Conservation (phyloP, 371 early-diverging fungal genomes). For the Funneliformis caledonium region DNA sequence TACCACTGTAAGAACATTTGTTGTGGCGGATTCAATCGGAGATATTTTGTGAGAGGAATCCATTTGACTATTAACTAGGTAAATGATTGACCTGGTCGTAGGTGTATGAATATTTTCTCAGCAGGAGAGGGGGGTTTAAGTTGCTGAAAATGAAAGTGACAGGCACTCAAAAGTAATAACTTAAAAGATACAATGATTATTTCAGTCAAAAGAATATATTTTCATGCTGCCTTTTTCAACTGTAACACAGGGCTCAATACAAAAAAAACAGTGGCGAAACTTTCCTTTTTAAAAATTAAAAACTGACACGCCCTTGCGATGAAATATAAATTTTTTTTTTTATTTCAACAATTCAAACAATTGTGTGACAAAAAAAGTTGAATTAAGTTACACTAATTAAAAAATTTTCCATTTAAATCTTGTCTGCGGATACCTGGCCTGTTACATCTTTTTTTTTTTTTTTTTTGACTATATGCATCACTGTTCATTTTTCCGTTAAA, state of each 20-base stretch:
- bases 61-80: background rate
- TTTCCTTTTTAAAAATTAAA: constrained; percentile 2
- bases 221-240: no score
- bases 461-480: background rate
- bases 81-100: constrained; percentile 1
- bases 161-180: no score
- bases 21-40: constrained; percentile 36
- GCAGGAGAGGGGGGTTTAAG: background rate
- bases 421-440: no score
- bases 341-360: no score
- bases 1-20: constrained; percentile 28
- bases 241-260: background rate
- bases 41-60: constrained; percentile 8
- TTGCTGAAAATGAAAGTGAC: background rate
- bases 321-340: background rate
- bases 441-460: background rate
- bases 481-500: background rate
- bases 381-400: background rate
- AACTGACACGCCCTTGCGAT: background rate
- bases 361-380: no score
- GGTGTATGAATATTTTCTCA: background rate
- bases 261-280: constrained; percentile 1
- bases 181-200: constrained; percentile 1
- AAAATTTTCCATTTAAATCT: background rate
- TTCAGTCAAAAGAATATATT: background rate